Base-by-base conservation (phyloP, 2,329 filamentous ascomycete species). In the Ophiosphaerella herpotricha region DNA sequence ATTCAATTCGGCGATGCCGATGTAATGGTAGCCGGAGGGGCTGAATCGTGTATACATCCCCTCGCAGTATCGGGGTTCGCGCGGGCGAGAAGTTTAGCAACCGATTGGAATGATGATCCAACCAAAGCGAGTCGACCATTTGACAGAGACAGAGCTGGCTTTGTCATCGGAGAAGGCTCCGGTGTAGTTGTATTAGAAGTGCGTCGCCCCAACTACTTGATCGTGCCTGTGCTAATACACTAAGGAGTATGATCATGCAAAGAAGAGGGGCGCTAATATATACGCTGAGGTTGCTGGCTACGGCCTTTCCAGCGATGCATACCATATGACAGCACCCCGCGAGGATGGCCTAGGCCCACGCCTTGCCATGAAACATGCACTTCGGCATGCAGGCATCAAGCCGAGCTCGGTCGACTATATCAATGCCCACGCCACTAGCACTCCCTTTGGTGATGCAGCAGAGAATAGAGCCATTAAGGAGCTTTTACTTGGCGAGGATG, bases 11-110 rank as follows among this genome's bases (percentile, higher is more conserved):
- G 91, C 6, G 93, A 97, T 70, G 93, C 93, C 39, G 83, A 96
- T 71, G 88, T 97, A 46, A 97, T 99, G 91, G 77, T 99, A 7
- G 91, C 94, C n/a, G 94, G 94, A 36, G 93, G 93, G 24, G 85
- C 93, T 7, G 94, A 99, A 74, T 91, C 93, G 0, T 99, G 94
- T 71, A 93, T 99, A 48, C 93, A 99, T 68, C 94, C 94, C 8
- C 80, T 99, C 37, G 90, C 93, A 1, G 88, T 97, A 60, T 90
- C 92, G 6, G 94, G 93, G 6, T 99, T 99, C 67, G 88, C 91
- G 21, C 83, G 91, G 54, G 91, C 92, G 1, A 84, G 93, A 51
- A 97, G 92, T 44, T 78, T 99, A 32, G 87, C 91, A 6, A 96
- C 90, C 0, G 82, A 80, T 3, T 95, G 85, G 76, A 97, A 97